Conservation (phyloP, 1,139 yeast species). For the Pneumocystis sp. region DNA sequence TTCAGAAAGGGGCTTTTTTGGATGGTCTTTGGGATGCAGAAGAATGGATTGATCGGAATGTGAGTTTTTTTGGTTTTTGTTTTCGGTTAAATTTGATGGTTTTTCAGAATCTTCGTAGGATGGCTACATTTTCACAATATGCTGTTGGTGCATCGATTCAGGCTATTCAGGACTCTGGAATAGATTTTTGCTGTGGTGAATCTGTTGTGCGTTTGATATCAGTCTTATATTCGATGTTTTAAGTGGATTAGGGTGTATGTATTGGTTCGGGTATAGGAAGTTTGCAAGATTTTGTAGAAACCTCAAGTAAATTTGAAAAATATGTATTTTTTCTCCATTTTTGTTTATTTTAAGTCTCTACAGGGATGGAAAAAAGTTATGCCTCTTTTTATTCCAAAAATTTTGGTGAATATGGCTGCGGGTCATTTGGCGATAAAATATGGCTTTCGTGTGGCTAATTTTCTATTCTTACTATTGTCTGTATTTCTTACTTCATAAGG, state of each 20-base stretch:
- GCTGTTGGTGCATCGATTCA: conserved; percentile 64
- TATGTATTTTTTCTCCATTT: conserved; percentile 15
- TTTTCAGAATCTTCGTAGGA: conserved; percentile 37
- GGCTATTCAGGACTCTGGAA: conserved; percentile 56
- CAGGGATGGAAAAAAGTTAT: conserved; percentile 39
- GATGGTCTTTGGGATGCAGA: conserved; percentile 40
- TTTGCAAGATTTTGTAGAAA: conserved; percentile 55
- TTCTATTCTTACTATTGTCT: neutral
- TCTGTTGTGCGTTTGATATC: conserved; percentile 23
- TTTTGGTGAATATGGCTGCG: conserved; percentile 85
- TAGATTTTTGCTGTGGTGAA: conserved; percentile 27
- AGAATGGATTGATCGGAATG: conserved; percentile 23
- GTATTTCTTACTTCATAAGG: conserved; percentile 31
- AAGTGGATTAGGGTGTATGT: conserved; percentile 48
- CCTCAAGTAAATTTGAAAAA: conserved; percentile 35
- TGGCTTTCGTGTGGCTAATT: conserved; percentile 23
- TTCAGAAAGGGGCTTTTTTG: conserved; percentile 39
- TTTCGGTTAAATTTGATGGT: conserved; percentile 4
- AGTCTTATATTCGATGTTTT: too few species aligned
- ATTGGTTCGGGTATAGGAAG: conserved; percentile 93
- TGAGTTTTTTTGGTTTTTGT: conserved; percentile 16
- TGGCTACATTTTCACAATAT: conserved; percentile 63
- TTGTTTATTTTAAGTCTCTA: neutral
- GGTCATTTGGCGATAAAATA: conserved; percentile 75
- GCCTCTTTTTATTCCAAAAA: conserved; percentile 73